A percentile compares a stretch with the other conserved stretches of the same genome.
Conservation (phyloP, 176 grass and related monocot species). For the Oryza glumipatula region DNA sequence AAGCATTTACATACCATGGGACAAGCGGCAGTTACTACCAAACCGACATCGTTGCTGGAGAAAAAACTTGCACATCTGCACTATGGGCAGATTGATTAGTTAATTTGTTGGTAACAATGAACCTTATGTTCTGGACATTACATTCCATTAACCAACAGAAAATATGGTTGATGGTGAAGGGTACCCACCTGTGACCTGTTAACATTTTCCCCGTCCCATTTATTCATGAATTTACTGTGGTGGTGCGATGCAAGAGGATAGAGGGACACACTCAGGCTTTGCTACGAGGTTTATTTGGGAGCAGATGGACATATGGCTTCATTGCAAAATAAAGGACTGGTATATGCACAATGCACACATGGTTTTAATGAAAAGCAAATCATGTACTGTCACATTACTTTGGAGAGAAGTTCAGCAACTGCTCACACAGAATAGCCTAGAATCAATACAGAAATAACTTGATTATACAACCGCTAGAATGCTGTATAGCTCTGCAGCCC, state of each 20-base stretch:
- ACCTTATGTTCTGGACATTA: slow-evolving; percentile 9
- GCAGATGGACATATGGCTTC: background rate
- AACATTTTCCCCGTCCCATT: background rate
- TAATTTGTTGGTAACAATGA: slow-evolving; percentile 22
- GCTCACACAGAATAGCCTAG: background rate
- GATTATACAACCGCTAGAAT: background rate
- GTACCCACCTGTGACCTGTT: slow-evolving; percentile 25
- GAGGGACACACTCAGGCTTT: background rate
- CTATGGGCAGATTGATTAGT: slow-evolving; percentile 68
- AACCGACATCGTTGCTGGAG: slow-evolving; percentile 98
- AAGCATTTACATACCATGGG: slow-evolving; percentile 86
- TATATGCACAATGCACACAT: background rate
- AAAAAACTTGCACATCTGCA: slow-evolving; percentile 99
- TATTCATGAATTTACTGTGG: background rate
- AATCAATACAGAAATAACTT: background rate
- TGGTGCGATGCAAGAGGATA: background rate
- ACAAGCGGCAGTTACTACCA: slow-evolving; percentile 91
- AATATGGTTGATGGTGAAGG: background rate
- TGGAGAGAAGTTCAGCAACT: background rate
- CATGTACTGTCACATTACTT: background rate
- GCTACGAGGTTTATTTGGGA: background rate
- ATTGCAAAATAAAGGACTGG: background rate
- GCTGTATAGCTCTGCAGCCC: background rate
- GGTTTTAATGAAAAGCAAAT: background rate
- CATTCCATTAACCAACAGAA: slow-evolving; percentile 35